phyloP scores from a whole-genome alignment of 2,329 filamentous ascomycete genomes.

The Magnaporthales sp. region DNA sequence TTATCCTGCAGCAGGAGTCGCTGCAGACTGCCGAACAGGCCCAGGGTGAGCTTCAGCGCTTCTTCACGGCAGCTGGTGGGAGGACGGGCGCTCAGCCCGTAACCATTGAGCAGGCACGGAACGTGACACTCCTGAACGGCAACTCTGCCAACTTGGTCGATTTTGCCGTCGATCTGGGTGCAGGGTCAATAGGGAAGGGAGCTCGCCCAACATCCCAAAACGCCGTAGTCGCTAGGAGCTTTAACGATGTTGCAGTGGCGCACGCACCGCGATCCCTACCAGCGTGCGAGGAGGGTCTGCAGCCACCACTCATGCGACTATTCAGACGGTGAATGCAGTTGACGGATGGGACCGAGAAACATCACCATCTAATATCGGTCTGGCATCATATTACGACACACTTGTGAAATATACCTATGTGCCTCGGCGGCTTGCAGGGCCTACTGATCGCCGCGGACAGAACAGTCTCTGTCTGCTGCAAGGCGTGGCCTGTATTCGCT shows the following conservation, averaged over 20 bases:
- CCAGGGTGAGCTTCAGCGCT: conserved; percentile 43
- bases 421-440: not conserved
- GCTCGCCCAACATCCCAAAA: not conserved
- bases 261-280: not conserved
- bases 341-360: not conserved
- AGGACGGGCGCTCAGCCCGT: conserved; percentile 8
- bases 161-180: conserved; percentile 27
- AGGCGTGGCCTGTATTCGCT: not conserved
- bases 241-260: not conserved
- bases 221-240: not conserved
- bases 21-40: conserved; percentile 42
- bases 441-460: not conserved
- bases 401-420: not conserved
- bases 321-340: not conserved
- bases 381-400: conserved; percentile 2
- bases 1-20: conserved; percentile 47
- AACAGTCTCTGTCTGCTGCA: not conserved
- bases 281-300: not conserved
- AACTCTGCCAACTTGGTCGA: conserved; percentile 43
- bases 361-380: conserved; percentile 1
- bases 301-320: not conserved
- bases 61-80: conserved; percentile 35
- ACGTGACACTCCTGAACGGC: conserved; percentile 25
- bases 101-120: conserved; percentile 23
- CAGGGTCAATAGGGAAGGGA: conserved; percentile 3